These are phyloP conservation scores for Amoebophrya sp. DNA, from an alignment of 169 alveolate species.

Conservation along the genomic window DNA sequence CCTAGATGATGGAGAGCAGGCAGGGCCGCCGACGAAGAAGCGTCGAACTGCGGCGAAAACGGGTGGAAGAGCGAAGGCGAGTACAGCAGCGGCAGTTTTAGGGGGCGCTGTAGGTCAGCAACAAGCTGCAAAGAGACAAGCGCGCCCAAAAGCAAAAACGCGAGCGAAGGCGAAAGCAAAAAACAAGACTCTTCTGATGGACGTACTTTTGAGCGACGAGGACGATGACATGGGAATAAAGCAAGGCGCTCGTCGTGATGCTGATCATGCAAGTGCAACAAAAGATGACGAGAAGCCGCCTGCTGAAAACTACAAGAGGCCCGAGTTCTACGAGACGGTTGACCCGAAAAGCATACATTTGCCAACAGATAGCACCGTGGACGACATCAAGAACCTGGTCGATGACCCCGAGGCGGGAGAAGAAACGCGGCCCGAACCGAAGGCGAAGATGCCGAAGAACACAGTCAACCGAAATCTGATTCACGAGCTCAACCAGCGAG, in stretches of 20 bases:
- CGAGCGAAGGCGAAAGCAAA: neutral
- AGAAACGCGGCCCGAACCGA: neutral
- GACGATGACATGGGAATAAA: too few species aligned
- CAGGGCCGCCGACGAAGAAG: neutral
- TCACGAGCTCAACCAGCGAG: neutral
- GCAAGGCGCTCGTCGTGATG: too few species aligned
- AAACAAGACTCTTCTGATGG: too few species aligned
- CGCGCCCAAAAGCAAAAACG: neutral
- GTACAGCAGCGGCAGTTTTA: neutral
- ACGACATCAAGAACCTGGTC: neutral
- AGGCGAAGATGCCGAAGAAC: neutral
- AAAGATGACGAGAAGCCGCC: too few species aligned
- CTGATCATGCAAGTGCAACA: too few species aligned
- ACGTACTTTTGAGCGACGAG: too few species aligned
- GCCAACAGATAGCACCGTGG: too few species aligned
- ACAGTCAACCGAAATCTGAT: neutral
- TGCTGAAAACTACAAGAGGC: too few species aligned
- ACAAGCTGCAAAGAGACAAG: neutral
- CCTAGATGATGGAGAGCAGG: neutral
- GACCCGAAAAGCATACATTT: too few species aligned
- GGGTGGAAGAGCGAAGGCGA: neutral
- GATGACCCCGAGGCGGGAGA: neutral
- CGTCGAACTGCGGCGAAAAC: neutral
- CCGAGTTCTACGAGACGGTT: too few species aligned
- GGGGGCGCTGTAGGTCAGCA: neutral